Percentiles rank a stretch among this genome's conserved stretches.
Conservation (phyloP, 148 eudicot species). For the Camellia japonica region DNA sequence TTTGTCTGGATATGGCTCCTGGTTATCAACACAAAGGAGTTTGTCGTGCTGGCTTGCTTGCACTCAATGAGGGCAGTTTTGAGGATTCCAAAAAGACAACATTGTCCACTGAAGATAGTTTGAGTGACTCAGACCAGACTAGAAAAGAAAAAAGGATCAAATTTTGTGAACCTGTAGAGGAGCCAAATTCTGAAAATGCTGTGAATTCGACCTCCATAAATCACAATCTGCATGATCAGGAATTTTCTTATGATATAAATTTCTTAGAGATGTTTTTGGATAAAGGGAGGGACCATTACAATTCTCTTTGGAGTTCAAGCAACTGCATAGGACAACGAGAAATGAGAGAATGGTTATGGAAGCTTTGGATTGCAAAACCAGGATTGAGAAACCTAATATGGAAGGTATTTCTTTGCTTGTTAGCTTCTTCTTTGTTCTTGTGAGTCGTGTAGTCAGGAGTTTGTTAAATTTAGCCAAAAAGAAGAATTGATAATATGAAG, state of each 20-base stretch:
- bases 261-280: constrained; percentile 77
- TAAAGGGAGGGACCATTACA: constrained; percentile 78
- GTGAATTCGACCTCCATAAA: constrained; percentile 20
- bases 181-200: constrained; percentile 25
- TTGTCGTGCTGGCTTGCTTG: constrained; percentile 93
- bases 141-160: constrained; percentile 57
- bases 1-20: constrained; percentile 97
- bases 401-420: constrained; percentile 62
- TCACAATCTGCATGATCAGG: constrained; percentile 33
- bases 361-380: constrained; percentile 77
- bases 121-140: constrained; percentile 32
- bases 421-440: constrained; percentile 12
- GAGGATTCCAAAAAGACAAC: constrained; percentile 32
- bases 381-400: constrained; percentile 69
- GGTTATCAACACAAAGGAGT: constrained; percentile 97
- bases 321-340: constrained; percentile 86
- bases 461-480: not conserved
- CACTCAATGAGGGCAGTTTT: constrained; percentile 46
- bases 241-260: constrained; percentile 66
- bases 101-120: constrained; percentile 21
- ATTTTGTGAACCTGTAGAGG: constrained; percentile 24
- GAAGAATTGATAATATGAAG: not conserved
- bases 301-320: constrained; percentile 69
- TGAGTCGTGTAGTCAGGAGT: not conserved
- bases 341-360: constrained; percentile 85